A percentile compares a stretch with the other conserved stretches of the same genome.
Evolutionary conservation across 805 yeast species (phyloP).

Genomic region (Candida cerambycidarum): DNA sequence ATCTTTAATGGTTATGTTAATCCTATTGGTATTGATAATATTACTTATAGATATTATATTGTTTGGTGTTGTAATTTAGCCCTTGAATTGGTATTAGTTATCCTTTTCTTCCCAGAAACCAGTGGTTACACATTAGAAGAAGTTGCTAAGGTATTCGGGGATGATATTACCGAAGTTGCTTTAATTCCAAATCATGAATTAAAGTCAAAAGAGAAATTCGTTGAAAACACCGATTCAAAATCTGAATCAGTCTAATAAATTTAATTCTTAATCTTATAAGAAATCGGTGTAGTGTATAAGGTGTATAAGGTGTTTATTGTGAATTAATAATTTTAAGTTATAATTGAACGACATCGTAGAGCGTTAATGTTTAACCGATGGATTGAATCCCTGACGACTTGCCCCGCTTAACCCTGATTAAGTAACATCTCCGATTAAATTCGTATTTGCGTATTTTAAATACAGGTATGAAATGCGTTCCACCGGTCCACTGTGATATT

Average conservation of each 20-base stretch:
- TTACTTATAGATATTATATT: slow-evolving; percentile 45
- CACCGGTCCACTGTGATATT: too few species aligned
- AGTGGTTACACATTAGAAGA: slow-evolving; percentile 45
- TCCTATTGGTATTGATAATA: slow-evolving; percentile 41
- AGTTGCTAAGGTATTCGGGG: slow-evolving; percentile 43
- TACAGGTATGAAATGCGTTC: background rate
- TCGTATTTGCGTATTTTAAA: background rate
- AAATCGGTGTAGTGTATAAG: too few species aligned
- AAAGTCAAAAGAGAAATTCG: slow-evolving; percentile 7
- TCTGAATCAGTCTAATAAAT: background rate
- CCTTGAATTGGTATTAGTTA: slow-evolving; percentile 28
- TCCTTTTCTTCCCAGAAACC: slow-evolving; percentile 43
- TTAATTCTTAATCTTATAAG: too few species aligned
- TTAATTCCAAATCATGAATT: background rate
- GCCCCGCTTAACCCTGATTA: background rate
- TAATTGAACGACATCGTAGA: too few species aligned
- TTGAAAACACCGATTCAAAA: slow-evolving; percentile 5
- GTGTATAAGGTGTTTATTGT: slow-evolving; percentile 2
- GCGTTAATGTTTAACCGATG: too few species aligned
- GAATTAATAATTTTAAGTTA: slow-evolving; percentile 1
- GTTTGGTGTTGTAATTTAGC: slow-evolving; percentile 34
- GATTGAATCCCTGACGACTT: background rate
- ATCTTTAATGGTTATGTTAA: slow-evolving; percentile 31
- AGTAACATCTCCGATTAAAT: too few species aligned
- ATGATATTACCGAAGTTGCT: slow-evolving; percentile 16